These are phyloP conservation scores for Pueraria montana DNA, from an alignment of 306 rosid genomes.

Conservation along the genomic window DNA sequence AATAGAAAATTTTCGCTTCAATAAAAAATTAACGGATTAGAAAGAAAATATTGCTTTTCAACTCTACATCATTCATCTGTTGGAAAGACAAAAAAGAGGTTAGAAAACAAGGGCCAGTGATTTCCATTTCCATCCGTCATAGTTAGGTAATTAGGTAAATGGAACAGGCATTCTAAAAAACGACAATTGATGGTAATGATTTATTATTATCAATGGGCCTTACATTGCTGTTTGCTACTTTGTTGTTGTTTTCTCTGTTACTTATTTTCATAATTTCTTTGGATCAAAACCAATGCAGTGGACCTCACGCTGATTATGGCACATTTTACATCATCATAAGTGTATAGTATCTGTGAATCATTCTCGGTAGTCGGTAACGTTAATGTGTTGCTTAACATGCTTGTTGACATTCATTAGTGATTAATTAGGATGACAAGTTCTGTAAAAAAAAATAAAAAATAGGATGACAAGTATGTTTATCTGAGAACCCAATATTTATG, in stretches of 20 bases:
- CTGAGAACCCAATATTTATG: too few relatives aligned
- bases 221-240: neutral
- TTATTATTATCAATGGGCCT: neutral
- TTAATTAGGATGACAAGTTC: too few relatives aligned
- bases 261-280: neutral
- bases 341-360: neutral
- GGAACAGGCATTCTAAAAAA: neutral
- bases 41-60: neutral
- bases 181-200: neutral
- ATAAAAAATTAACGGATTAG: neutral
- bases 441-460: too few relatives aligned
- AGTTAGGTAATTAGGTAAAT: neutral
- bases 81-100: neutral
- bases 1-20: neutral
- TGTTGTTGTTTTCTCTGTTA: neutral
- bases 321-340: neutral
- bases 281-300: conserved; percentile 22
- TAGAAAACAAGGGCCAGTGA: neutral
- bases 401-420: too few relatives aligned
- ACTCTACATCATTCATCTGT: neutral
- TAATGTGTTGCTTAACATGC: too few relatives aligned
- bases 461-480: too few relatives aligned
- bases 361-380: too few relatives aligned
- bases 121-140: neutral
- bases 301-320: conserved; percentile 18